These are phyloP conservation scores for Litsea cubeba DNA, from an alignment of 164 flowering plant species.

Conservation along the genomic window DNA sequence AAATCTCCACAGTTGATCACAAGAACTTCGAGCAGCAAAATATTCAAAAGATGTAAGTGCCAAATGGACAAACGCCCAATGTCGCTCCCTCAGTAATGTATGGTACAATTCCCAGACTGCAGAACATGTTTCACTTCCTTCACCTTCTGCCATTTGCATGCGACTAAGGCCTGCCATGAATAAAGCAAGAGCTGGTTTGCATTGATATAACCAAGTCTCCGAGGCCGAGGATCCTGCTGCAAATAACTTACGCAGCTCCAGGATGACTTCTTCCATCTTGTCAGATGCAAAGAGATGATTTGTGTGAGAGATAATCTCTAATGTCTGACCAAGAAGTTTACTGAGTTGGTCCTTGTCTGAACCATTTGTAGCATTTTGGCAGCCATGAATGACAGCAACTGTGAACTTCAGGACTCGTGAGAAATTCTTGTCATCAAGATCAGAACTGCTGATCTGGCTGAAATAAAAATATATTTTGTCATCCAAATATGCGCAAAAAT, in stretches of 20 bases:
- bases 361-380: conserved; percentile 29
- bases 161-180: conserved; percentile 70
- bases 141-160: conserved; percentile 52
- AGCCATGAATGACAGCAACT: conserved; percentile 35
- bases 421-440: conserved; percentile 43
- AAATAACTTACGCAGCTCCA: conserved; percentile 67
- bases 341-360: conserved; percentile 30
- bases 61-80: conserved; percentile 82
- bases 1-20: conserved; percentile 86
- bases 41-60: conserved; percentile 72
- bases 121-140: conserved; percentile 37
- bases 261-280: conserved; percentile 55
- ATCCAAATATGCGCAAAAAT: background rate
- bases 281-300: conserved; percentile 51
- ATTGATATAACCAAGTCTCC: conserved; percentile 34
- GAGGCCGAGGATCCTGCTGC: conserved; percentile 28
- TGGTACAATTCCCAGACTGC: conserved; percentile 78
- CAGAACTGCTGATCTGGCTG: conserved; percentile 51
- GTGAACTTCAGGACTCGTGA: conserved; percentile 39
- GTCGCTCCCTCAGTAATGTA: conserved; percentile 66
- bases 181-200: conserved; percentile 63
- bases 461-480: conserved; percentile 10
- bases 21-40: conserved; percentile 75
- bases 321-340: conserved; percentile 54
- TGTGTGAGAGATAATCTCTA: conserved; percentile 53